Evolutionary conservation across 805 yeast species (phyloP).

Genomic region (Sungouiozyma intestinalis): DNA sequence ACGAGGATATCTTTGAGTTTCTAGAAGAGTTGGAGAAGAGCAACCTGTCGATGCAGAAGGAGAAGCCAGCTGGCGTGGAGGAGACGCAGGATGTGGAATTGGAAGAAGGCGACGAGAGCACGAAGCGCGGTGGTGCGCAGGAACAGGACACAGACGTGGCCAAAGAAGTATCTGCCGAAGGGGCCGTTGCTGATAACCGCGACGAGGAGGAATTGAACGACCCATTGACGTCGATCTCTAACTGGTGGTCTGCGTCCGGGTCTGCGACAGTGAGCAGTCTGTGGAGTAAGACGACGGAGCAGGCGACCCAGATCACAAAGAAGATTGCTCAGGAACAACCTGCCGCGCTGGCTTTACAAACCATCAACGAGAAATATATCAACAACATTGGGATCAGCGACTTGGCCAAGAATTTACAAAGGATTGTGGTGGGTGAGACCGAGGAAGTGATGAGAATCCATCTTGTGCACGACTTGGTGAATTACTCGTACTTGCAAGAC

Average conservation of each 20-base stretch:
- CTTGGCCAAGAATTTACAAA: conserved; percentile 24
- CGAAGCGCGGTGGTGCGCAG: too few species aligned
- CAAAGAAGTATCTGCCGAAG: conserved; percentile 17
- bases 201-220: conserved; percentile 32
- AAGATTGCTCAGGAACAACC: conserved; percentile 29
- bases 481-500: conserved; percentile 34
- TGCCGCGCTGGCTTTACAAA: conserved; percentile 12
- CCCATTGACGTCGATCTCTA: conserved; percentile 55
- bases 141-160: conserved; percentile 7
- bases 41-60: conserved; percentile 32
- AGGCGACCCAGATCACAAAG: conserved; percentile 33
- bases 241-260: conserved; percentile 69
- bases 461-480: conserved; percentile 57
- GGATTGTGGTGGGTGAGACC: conserved; percentile 30
- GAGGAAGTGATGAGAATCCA: conserved; percentile 51
- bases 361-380: conserved; percentile 19
- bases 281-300: conserved; percentile 52
- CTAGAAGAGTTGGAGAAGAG: conserved; percentile 62
- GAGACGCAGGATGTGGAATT: too few species aligned
- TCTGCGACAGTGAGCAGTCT: conserved; percentile 52
- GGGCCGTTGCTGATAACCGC: conserved; percentile 13
- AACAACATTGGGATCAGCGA: conserved; percentile 20
- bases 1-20: conserved; percentile 34
- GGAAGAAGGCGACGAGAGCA: conserved; percentile 16
- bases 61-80: conserved; percentile 5